Base-by-base conservation (phyloP, 805 yeast species). In the Zygosaccharomyces kombuchaensis region DNA sequence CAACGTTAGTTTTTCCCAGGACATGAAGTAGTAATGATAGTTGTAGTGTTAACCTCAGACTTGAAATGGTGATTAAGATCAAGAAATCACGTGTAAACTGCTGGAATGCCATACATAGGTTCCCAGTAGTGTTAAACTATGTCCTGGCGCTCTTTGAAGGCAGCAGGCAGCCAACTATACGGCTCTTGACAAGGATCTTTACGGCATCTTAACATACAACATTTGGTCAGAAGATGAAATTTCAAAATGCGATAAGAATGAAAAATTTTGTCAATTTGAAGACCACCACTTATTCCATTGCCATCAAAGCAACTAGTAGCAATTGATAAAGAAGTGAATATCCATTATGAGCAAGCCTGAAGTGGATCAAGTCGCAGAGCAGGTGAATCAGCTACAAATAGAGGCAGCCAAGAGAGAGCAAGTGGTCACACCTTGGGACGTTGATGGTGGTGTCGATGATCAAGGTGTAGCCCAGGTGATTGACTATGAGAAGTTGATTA, bases 401-500 rank as follows among this genome's bases (percentile, higher is more conserved):
- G 25, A 29, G 16, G 45, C 38, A 8, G 52, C 47, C 9, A 41
- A 45, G 17, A 57, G 57, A 43, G 81, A 74, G 46, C 90, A 83
- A 62, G 74, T 71, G 29, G 75, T 85, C 49, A 93, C 99, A 1
- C 99, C 99, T 40, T 93, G 99, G 99, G 99, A 93, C 65, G 99
- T 93, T 25, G 96, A 87, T 68, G 99, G 98, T 47, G 98, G 97
- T 2, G 95, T 91, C 38, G 96, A 88, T 47, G 95, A 90, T 58
- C 48, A 62, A 46, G 99, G 99, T 44, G 74, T 83, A 57, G 79
- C 85, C n/a, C 90, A 85, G 65, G 89, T 81, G 22, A 90, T 93
- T 56, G 96, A 93, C 70, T 93, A 93, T 64, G 91, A 87, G 47
- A 88, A 88, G 69, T 74, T 93, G 55, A 85, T 88, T 58, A 73